phyloP scores from a whole-genome alignment of 495 filamentous ascomycete species.

The Daldinia childiae region DNA sequence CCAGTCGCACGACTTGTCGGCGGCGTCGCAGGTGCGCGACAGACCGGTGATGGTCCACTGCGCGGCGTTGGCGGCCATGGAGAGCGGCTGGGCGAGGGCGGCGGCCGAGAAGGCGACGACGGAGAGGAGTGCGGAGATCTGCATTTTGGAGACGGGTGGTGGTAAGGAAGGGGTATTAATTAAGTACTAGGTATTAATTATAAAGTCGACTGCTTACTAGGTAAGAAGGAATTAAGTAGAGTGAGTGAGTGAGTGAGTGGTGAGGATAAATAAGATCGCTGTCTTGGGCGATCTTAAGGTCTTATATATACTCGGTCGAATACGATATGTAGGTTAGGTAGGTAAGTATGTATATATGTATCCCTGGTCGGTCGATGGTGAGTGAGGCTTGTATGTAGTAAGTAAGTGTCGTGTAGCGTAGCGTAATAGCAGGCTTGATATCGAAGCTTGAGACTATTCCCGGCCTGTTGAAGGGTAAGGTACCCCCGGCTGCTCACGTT shows the following conservation, averaged over 20 bases:
- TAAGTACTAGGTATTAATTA: background rate
- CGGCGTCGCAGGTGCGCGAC: conserved; percentile 58
- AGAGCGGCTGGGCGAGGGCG: conserved; percentile 54
- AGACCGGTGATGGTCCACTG: conserved; percentile 61
- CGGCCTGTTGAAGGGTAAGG: background rate
- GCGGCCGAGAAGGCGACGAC: conserved; percentile 50
- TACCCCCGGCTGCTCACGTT: conserved; percentile 1
- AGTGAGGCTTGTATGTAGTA: background rate
- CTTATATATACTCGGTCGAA: background rate
- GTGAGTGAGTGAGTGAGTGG: background rate
- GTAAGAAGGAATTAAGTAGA: background rate
- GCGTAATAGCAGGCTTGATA: too few species aligned
- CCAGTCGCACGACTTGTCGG: conserved; percentile 58
- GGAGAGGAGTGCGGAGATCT: conserved; percentile 55
- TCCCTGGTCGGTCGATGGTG: background rate
- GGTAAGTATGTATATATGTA: background rate
- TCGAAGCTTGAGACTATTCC: conserved; percentile 6
- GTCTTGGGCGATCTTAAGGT: background rate
- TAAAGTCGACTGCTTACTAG: background rate
- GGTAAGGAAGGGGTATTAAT: background rate
- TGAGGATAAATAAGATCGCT: background rate
- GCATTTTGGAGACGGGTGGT: conserved; percentile 53
- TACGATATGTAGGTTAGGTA: background rate
- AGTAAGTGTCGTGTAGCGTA: background rate
- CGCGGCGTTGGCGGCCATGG: conserved; percentile 52